These are phyloP conservation scores for Diaporthe eres DNA, from an alignment of 2,329 filamentous ascomycete species.

Conservation along the genomic window DNA sequence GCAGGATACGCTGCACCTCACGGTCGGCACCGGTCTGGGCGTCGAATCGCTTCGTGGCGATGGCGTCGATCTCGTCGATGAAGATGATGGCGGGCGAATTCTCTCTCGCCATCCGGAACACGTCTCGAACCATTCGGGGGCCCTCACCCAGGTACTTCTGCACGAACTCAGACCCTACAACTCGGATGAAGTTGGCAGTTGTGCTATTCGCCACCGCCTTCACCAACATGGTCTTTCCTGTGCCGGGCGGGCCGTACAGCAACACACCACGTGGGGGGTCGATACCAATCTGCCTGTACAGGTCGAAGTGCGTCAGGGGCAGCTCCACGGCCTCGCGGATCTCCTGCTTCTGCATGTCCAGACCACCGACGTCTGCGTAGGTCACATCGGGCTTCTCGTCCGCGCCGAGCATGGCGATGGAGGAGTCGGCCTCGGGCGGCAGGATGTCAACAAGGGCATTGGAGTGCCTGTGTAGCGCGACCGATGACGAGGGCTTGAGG, in stretches of 20 bases:
- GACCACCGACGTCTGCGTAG: constrained; percentile 95
- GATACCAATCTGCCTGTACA: constrained; percentile 99
- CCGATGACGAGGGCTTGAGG: constrained; percentile 97
- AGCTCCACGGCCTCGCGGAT: constrained; percentile 98
- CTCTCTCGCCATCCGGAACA: constrained; percentile 98
- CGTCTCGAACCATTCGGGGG: constrained; percentile 98
- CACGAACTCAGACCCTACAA: constrained; percentile 98
- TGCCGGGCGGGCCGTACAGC: constrained; percentile 95
- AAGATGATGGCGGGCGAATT: constrained; percentile 99
- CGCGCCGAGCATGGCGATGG: constrained; percentile 96
- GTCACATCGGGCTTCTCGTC: constrained; percentile 99
- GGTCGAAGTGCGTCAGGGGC: constrained; percentile 95
- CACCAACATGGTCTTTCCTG: constrained; percentile 96
- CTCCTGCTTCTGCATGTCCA: constrained; percentile 99
- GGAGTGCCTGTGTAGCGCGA: constrained; percentile 97
- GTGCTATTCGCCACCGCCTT: constrained; percentile 99
- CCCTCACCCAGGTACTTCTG: constrained; percentile 99
- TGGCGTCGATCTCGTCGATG: constrained; percentile 99
- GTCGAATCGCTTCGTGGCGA: constrained; percentile 99
- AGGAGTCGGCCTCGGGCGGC: constrained; percentile 98
- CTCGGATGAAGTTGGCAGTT: constrained; percentile 97
- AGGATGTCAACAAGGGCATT: constrained; percentile 99
- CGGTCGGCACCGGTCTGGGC: constrained; percentile 97
- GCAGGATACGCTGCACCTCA: constrained; percentile 97
- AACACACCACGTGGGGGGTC: constrained; percentile 97